Base-by-base conservation (phyloP, 2,329 filamentous ascomycete genomes). In the Paramyrothecium roridum region DNA sequence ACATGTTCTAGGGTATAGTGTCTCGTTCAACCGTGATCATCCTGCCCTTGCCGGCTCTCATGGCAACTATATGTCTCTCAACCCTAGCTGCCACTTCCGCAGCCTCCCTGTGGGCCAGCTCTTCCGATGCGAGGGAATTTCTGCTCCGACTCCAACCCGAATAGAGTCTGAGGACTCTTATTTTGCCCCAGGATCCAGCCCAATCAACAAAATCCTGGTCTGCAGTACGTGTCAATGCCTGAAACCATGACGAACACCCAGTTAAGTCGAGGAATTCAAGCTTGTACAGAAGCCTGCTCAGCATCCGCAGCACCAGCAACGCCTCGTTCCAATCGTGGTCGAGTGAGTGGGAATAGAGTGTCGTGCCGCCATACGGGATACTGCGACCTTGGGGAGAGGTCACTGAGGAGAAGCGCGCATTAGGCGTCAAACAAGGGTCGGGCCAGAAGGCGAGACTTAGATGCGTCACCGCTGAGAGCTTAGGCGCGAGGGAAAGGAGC, bases 391-490 rank as follows among this genome's bases (percentile, higher is more conserved):
- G 68, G 4, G 73, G 71, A 4, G 78, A 76, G 1, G 74, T 67
- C 2, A 85, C 68, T 2, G 78, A 76, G 1, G 80, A 70, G 23
- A 72, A 72, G 55, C 74, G 77, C 8, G 82, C 77, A 59, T 81
- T 80, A 10, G 81, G 80, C 2, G 82, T 83, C n/a, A 84, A 69
- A 17, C 76, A 77, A 2, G 85, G 85, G 51, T 79, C 76, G 1
- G 85, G 84, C 85, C 85, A 87, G 64, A 80, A 81, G 17, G 83
- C 82, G 8, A 87, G 74, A 59, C 79, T 84, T 45, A 87, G 72
- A 61, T 87, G 83, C 2, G 84, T 87, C 43, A 87, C 68, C 16
- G 74, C 77, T 1, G 76, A 76, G 8, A 85, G 66, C 59, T 80
- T 82, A 12, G 73, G 66, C 0, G 82, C 77, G n/a, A 87, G 67